Evolutionary conservation across 2,329 filamentous ascomycete species (phyloP).

Genomic region (Trichoderma oligosporum): DNA sequence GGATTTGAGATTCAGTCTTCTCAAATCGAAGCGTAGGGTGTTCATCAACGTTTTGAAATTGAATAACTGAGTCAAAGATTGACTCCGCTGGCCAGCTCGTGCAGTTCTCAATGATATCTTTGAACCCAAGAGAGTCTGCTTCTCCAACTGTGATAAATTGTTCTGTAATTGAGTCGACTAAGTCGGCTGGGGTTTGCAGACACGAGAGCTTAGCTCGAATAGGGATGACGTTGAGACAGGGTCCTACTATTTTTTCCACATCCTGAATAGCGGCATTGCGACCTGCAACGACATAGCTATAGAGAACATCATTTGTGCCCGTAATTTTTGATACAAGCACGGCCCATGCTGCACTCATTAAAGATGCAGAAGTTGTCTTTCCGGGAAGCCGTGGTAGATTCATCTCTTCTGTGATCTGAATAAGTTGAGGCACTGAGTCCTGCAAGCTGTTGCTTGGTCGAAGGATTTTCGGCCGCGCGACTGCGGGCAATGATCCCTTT

Average conservation of each 20-base stretch:
- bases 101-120: too few species aligned
- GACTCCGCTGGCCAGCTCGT: too few species aligned
- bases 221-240: conserved; percentile 41
- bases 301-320: conserved; percentile 37
- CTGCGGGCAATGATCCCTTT: conserved; percentile 31
- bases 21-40: too few species aligned
- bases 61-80: too few species aligned
- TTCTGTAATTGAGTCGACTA: too few species aligned
- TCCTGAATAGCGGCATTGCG: conserved; percentile 36
- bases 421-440: not conserved
- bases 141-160: too few species aligned
- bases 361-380: conserved; percentile 29
- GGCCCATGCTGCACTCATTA: conserved; percentile 42
- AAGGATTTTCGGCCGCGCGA: conserved; percentile 17
- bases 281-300: conserved; percentile 39
- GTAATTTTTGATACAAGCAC: conserved; percentile 37
- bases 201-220: too few species aligned
- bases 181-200: too few species aligned
- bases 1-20: too few species aligned
- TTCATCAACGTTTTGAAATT: too few species aligned
- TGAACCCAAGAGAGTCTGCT: too few species aligned
- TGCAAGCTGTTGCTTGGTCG: not conserved
- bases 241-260: conserved; percentile 35
- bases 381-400: conserved; percentile 8
- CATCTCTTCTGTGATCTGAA: not conserved